phyloP scores from a whole-genome alignment of 306 rosid genomes.

The Canavalia gladiata region DNA sequence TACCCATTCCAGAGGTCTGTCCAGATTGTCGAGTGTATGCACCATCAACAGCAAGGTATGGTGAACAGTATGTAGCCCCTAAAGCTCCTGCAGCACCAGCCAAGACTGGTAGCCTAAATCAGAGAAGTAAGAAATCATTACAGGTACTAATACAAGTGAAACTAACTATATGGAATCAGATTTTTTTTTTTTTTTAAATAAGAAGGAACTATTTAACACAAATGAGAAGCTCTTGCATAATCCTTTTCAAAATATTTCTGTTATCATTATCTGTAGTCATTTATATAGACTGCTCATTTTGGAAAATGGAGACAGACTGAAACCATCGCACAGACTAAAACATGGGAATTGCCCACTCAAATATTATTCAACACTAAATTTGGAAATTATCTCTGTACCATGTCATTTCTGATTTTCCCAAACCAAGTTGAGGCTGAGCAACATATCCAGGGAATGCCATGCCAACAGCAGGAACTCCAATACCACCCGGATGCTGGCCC shows the following conservation, averaged over 20 bases:
- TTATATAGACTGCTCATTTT: neutral
- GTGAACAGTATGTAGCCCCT: conserved; percentile 84
- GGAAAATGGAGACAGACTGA: too few species aligned
- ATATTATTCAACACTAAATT: neutral
- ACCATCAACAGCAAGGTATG: conserved; percentile 87
- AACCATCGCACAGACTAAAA: too few species aligned
- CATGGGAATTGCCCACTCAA: too few species aligned
- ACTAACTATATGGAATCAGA: neutral
- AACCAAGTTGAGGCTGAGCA: conserved; percentile 84
- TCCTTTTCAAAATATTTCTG: neutral
- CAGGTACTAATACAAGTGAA: neutral
- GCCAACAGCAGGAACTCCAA: conserved; percentile 99
- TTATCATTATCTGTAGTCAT: neutral
- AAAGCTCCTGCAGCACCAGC: conserved; percentile 97
- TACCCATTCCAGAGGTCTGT: conserved; percentile 68
- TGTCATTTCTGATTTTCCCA: conserved; percentile 95
- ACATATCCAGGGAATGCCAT: conserved; percentile 99
- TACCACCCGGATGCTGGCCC: conserved; percentile 97
- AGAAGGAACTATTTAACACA: neutral
- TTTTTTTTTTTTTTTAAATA: neutral
- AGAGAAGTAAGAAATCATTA: conserved; percentile 18
- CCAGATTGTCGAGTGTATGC: conserved; percentile 84
- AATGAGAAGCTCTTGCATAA: neutral
- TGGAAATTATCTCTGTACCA: conserved; percentile 61
- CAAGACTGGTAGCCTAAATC: conserved; percentile 87